Evolutionary conservation across 306 rosid genomes (phyloP), one percentile per base, ranked within the genome.

Genomic region (Quercus bicolor): DNA sequence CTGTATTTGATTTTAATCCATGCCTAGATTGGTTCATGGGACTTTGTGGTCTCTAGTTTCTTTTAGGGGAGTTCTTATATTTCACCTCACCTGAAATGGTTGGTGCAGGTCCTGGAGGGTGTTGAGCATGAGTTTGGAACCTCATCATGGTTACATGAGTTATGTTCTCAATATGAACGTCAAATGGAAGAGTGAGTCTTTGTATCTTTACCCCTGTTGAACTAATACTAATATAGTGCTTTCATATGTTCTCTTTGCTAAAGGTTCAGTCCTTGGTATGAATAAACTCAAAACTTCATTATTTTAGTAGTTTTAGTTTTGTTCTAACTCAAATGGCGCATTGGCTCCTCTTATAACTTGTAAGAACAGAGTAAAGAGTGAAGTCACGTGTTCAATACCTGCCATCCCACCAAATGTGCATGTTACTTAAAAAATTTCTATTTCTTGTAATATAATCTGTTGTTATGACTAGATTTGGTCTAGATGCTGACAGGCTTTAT

Each of bases 81-180:
- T 62, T 65, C 48, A 73, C 62, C 79, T 23, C 56, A 73, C 66
- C 76, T 69, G 54, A 57, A 80, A 69, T 73, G 77, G 55, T 29
- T 80, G 78, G 73, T 86, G 90, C 88, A 93, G 99, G 88, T 76
- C 75, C 70, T 86, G 90, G 85, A 95, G 99, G 88, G 72, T 72
- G 73, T 82, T 62, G 96, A 91, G 78, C 73, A 76, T 56, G 97
- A 95, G 79, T 82, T 89, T 80, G 91, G 84, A 45, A 85, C 76
- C 77, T 83, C 92, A 56, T 79, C 81, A 56, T 88, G 80, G 66
- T 72, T 95, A 79, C 89, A 93, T 61, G 86, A 89, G 73, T 82
- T 91, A 69, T 95, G 99, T 85, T 77, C 89, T 53, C 86, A 86
- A 78, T 95, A 91, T 82, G 99, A 95, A 82, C 88, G 83, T 85